phyloP scores from a whole-genome alignment of 2,329 filamentous ascomycete genomes.

The Botrytis fabae region DNA sequence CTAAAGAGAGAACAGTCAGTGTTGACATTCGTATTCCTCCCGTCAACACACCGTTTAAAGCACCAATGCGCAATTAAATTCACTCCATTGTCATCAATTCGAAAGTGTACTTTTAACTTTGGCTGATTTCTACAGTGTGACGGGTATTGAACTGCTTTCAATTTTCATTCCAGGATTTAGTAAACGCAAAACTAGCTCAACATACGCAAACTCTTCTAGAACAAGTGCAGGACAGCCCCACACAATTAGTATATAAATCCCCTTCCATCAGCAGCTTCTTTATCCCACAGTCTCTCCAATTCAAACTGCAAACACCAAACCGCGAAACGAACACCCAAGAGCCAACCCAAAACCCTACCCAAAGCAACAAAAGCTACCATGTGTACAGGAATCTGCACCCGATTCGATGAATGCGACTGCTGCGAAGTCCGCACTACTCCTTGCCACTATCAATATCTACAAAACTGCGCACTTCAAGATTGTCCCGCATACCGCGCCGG shows the following conservation, averaged over 20 bases:
- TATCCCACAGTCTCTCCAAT: background rate
- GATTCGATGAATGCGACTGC: background rate
- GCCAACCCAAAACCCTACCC: background rate
- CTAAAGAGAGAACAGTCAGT: background rate
- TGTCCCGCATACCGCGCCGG: background rate
- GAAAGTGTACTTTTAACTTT: background rate
- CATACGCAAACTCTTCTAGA: background rate
- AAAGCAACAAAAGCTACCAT: background rate
- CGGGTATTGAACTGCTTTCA: background rate
- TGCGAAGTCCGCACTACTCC: fast-evolving
- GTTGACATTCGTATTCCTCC: background rate
- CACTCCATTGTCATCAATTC: background rate
- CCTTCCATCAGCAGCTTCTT: no score
- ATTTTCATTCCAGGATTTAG: background rate
- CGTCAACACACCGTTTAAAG: background rate
- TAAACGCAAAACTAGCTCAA: background rate
- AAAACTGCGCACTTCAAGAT: background rate
- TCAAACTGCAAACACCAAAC: background rate
- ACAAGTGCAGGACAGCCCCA: background rate
- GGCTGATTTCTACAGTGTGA: background rate
- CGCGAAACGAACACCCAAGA: background rate
- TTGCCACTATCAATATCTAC: background rate
- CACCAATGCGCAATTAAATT: background rate
- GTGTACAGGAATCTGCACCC: background rate
- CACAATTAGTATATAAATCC: background rate